Percentiles rank a stretch among this genome's conserved stretches.
Conservation (phyloP, 2,329 filamentous ascomycete species). For the Thelonectria olida region DNA sequence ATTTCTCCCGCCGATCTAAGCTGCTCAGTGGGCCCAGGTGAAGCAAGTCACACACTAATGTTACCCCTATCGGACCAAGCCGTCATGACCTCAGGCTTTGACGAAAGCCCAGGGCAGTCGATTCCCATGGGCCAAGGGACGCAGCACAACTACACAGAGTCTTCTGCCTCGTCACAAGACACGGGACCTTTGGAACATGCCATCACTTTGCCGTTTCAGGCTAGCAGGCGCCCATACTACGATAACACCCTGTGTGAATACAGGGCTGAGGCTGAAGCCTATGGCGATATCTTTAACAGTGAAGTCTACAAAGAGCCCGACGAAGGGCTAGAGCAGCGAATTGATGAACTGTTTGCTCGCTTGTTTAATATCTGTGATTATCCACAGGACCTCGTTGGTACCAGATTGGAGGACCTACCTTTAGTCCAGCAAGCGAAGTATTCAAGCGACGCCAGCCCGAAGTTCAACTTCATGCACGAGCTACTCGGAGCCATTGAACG, state of each 20-base stretch:
- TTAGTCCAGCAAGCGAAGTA: conserved; percentile 59
- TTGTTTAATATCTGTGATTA: conserved; percentile 67
- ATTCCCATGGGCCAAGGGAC: conserved; percentile 40
- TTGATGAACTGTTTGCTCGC: conserved; percentile 61
- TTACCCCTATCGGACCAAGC: conserved; percentile 33
- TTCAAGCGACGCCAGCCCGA: conserved; percentile 65
- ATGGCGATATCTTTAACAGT: conserved; percentile 53
- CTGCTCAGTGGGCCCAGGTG: conserved; percentile 38
- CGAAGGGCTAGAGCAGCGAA: conserved; percentile 50
- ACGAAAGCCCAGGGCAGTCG: conserved; percentile 35
- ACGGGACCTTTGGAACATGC: conserved; percentile 51
- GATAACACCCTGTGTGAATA: conserved; percentile 57
- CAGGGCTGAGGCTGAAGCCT: conserved; percentile 55
- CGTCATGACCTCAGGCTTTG: conserved; percentile 25
- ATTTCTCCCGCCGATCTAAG: conserved; percentile 52
- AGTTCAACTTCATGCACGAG: conserved; percentile 68
- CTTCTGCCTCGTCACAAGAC: conserved; percentile 26
- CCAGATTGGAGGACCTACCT: conserved; percentile 50
- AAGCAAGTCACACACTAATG: conserved; percentile 28
- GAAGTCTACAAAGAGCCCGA: conserved; percentile 52
- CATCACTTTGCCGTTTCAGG: conserved; percentile 66
- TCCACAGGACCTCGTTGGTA: conserved; percentile 60
- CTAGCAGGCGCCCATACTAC: conserved; percentile 62
- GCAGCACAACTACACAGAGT: conserved; percentile 35
- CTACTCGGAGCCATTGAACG: conserved; percentile 57